Evolutionary conservation across 177 flowering plant species (phyloP).

Genomic region (Vitis hybrid): DNA sequence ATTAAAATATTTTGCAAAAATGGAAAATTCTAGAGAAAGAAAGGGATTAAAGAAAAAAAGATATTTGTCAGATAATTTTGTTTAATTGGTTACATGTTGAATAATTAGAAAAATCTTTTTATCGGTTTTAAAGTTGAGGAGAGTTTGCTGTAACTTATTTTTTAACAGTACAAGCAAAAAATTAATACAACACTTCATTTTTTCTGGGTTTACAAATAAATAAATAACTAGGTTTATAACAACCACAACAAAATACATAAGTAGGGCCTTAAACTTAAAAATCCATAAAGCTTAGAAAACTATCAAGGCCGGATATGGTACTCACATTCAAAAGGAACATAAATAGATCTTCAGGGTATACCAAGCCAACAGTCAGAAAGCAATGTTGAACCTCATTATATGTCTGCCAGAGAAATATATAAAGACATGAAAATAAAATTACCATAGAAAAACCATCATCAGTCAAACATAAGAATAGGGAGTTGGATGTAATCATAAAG

Average conservation of each 20-base stretch:
- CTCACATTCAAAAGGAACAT: slow-evolving; percentile 87
- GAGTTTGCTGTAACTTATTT: too few species aligned
- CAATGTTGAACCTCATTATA: slow-evolving; percentile 97
- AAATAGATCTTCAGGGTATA: slow-evolving; percentile 90
- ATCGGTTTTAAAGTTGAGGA: too few species aligned
- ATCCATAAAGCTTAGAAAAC: not conserved
- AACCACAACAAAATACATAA: not conserved
- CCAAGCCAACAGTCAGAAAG: slow-evolving; percentile 80
- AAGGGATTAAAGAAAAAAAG: too few species aligned
- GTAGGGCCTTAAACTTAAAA: not conserved
- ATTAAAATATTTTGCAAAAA: too few species aligned
- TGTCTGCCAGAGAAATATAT: slow-evolving; percentile 50
- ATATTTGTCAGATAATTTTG: not conserved
- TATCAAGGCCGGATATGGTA: slow-evolving; percentile 1
- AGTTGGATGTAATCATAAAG: not conserved
- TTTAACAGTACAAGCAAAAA: too few species aligned
- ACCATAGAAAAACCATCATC: not conserved
- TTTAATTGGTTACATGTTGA: too few species aligned
- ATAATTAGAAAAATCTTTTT: too few species aligned
- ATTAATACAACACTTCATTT: too few species aligned
- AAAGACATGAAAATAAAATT: slow-evolving; percentile 6
- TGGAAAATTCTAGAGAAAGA: too few species aligned
- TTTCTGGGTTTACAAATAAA: not conserved
- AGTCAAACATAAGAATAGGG: not conserved
- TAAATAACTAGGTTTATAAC: not conserved